Evolutionary conservation across 257 asterid genomes (phyloP), one percentile per base, ranked within the genome.

Genomic region (Ilex aquifolium): DNA sequence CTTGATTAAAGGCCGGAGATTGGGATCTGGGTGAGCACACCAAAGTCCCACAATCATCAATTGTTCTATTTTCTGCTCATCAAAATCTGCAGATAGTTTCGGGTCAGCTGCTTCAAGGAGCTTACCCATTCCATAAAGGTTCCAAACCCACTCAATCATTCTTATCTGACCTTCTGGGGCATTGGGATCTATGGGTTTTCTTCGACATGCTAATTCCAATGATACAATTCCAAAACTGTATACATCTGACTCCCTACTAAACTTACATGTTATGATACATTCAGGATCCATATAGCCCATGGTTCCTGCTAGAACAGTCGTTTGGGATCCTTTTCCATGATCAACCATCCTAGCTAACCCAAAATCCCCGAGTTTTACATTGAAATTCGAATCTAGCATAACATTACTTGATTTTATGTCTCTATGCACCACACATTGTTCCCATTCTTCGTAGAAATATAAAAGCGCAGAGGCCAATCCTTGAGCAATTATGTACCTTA

Each of bases 281-380:
- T 82, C 84, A 2, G 84, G 84, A 2, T 82, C 83, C 75, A 78
- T 74, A 54, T 78, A 74, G 9, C 83, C 83, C 40, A 78, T 52
- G 0, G 80, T 78, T 27, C 80, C 80, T 0, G 80, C 83, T 29
- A 75, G 3, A 32, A 71, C 51, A 15, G 80, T 78, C 21, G 83
- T 78, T 62, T 74, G 78, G 6, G 73, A 63, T 56, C 76, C 76
- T 44, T 75, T 78, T 30, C 61, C 88, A 14, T 79, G 83, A 57
- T 76, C 83, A n/a, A 82, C 77, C 0, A 79, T 69, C 13, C 85
- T 52, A 2, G 88, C 88, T n/a, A 82, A 54, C 0, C 88, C 88
- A 39, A 82, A 82, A 62, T 82, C 88, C 9, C 85, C 85, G 2
- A 79, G 78, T 49, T 79, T 79, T 0, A 77, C 74, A 0, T 69